Percentiles rank a stretch among this genome's conserved stretches.
These are phyloP conservation scores for Clohesyomyces aquaticus DNA, from an alignment of 495 filamentous ascomycete species.

Conservation along the genomic window DNA sequence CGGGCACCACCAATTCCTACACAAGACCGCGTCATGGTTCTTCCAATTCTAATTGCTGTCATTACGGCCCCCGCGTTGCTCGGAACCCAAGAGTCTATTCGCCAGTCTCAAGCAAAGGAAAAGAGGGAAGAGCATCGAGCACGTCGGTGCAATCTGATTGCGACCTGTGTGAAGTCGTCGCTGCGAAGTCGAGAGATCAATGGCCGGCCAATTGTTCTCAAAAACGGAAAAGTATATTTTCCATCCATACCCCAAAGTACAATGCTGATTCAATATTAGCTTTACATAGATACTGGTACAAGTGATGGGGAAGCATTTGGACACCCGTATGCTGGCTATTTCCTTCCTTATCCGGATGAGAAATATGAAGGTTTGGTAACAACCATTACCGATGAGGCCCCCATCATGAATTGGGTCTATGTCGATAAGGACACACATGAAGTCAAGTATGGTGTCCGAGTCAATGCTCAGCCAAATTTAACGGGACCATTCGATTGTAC, in stretches of 20 bases:
- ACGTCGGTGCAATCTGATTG: conserved; percentile 41
- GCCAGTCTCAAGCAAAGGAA: conserved; percentile 43
- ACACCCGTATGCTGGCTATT: conserved; percentile 44
- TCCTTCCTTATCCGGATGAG: conserved; percentile 40
- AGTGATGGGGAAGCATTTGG: conserved; percentile 29
- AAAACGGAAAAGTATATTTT: conserved; percentile 38
- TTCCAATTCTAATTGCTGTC: conserved; percentile 41
- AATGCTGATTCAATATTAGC: conserved; percentile 24
- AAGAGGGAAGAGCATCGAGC: conserved; percentile 46
- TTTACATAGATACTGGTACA: conserved; percentile 42
- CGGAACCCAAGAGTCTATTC: conserved; percentile 46
- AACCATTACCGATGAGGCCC: conserved; percentile 43
- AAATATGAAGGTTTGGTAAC: conserved; percentile 44
- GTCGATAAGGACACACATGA: conserved; percentile 43
- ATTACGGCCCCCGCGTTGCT: conserved; percentile 41
- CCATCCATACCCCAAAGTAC: neutral
- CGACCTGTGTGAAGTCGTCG: conserved; percentile 40
- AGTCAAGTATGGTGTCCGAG: conserved; percentile 44
- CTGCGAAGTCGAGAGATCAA: conserved; percentile 38
- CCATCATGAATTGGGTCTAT: conserved; percentile 47
- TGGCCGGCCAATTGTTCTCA: conserved; percentile 42
- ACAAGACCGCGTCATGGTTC: conserved; percentile 34
- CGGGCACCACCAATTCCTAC: neutral
- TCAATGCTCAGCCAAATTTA: conserved; percentile 41
- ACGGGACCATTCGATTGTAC: conserved; percentile 45